These are phyloP conservation scores for Epichloe elymi DNA, from an alignment of 2,329 filamentous ascomycete species.

Conservation along the genomic window DNA sequence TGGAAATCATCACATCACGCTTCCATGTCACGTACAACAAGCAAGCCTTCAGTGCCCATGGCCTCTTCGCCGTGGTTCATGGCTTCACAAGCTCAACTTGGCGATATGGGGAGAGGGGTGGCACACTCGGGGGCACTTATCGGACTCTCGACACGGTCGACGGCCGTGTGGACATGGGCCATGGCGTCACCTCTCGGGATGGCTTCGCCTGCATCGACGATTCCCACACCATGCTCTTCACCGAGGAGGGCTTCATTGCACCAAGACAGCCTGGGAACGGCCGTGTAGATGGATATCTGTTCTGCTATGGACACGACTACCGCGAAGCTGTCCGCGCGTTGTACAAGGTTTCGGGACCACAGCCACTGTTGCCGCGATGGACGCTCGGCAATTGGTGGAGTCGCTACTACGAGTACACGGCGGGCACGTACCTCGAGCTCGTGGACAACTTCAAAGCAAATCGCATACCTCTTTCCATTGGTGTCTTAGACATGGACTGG, in stretches of 20 bases:
- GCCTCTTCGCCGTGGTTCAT: constrained; percentile 30
- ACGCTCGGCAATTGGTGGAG: constrained; percentile 55
- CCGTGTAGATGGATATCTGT: constrained; percentile 45
- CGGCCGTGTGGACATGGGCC: constrained; percentile 34
- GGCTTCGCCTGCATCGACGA: constrained; percentile 43
- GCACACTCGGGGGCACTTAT: constrained; percentile 33
- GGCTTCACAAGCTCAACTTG: constrained; percentile 27
- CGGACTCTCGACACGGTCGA: constrained; percentile 42
- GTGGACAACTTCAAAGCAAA: constrained; percentile 41
- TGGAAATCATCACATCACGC: constrained; percentile 42
- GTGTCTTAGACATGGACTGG: constrained; percentile 56
- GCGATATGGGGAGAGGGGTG: constrained; percentile 35
- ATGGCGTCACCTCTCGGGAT: constrained; percentile 35
- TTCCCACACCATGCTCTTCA: constrained; percentile 42
- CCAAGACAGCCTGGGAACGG: constrained; percentile 25
- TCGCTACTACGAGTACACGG: constrained; percentile 44
- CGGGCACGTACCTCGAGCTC: constrained; percentile 40
- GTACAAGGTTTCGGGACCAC: constrained; percentile 41
- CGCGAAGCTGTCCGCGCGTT: constrained; percentile 38
- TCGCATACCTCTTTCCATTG: constrained; percentile 43
- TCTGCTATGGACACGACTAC: constrained; percentile 45
- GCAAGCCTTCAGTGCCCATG: constrained; percentile 36
- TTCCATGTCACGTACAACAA: constrained; percentile 48
- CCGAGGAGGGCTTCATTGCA: constrained; percentile 36
- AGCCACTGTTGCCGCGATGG: constrained; percentile 43